A percentile compares a stretch with the other conserved stretches of the same genome.
Evolutionary conservation across 148 eudicot genomes (phyloP).

Genomic region (Pouteria glomerata): DNA sequence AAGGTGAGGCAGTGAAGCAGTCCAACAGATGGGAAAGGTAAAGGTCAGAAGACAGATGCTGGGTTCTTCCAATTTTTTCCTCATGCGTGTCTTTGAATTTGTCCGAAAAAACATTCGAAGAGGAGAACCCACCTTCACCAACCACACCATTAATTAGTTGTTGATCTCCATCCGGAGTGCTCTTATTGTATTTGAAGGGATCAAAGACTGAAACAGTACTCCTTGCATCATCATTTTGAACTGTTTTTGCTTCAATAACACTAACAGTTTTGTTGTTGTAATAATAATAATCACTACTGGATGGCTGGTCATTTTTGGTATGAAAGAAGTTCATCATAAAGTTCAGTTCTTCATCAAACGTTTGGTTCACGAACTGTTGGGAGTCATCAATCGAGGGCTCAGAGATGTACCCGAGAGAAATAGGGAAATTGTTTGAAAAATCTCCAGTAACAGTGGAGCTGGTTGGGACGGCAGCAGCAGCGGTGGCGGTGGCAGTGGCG

Average conservation of each 20-base stretch:
- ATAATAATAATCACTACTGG: neutral
- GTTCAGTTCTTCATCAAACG: neutral
- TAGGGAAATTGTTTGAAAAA: neutral
- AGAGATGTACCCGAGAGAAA: neutral
- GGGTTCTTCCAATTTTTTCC: slow-evolving; percentile 8
- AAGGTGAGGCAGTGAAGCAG: slow-evolving; percentile 11
- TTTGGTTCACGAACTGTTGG: neutral
- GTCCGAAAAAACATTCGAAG: neutral
- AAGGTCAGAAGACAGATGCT: slow-evolving; percentile 18
- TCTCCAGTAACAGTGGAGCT: neutral
- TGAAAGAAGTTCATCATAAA: no score
- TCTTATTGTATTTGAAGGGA: no score
- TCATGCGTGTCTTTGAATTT: neutral
- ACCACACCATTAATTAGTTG: no score
- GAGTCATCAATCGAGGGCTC: neutral
- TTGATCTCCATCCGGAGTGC: no score
- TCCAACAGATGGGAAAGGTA: slow-evolving; percentile 28
- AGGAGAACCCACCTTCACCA: no score
- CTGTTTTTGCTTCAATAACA: no score
- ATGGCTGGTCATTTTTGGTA: neutral
- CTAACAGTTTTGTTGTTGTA: neutral
- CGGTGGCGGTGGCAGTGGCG: neutral
- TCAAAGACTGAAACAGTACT: neutral
- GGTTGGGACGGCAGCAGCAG: slow-evolving; percentile 2
- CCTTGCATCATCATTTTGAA: neutral